Evolutionary conservation across 2,329 filamentous ascomycete species (phyloP).

Genomic region (Fusarium cicatricum): DNA sequence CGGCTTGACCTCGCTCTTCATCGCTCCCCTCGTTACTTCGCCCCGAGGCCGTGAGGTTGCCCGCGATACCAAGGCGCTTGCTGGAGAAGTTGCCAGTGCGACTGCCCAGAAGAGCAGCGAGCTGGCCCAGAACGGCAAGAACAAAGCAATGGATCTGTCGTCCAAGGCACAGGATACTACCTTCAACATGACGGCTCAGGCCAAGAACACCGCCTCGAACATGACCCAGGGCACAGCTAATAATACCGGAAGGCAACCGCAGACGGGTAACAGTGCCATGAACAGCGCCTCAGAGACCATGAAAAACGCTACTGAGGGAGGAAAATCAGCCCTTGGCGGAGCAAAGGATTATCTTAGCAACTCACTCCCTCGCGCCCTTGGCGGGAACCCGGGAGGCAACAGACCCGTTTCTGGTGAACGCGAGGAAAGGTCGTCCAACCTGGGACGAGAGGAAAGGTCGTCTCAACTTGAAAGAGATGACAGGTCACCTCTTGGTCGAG

Average conservation of each 20-base stretch:
- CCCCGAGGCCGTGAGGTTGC: slow-evolving; percentile 18
- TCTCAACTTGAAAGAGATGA: no score
- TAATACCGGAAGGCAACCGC: neutral
- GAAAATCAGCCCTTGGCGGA: no score
- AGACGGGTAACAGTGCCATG: neutral
- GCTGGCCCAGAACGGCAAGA: slow-evolving; percentile 21
- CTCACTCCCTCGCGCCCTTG: no score
- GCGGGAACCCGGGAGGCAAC: no score
- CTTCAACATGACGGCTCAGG: neutral
- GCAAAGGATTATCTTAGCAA: no score
- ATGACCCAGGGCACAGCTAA: neutral
- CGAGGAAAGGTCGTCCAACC: no score
- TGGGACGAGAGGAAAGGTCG: no score
- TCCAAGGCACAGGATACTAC: slow-evolving; percentile 24
- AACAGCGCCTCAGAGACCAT: no score
- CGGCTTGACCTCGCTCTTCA: slow-evolving; percentile 18
- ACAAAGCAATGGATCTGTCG: slow-evolving; percentile 15
- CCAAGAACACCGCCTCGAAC: neutral
- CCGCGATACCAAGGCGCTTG: slow-evolving; percentile 15
- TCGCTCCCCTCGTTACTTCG: slow-evolving; percentile 26
- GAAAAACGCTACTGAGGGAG: no score
- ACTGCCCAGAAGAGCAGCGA: slow-evolving; percentile 22
- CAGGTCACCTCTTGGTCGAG: no score
- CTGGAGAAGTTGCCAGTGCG: slow-evolving; percentile 15
- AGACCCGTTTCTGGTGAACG: no score